phyloP scores from a whole-genome alignment of 768 basidiomycete species.

The Leccinellum luteum region DNA sequence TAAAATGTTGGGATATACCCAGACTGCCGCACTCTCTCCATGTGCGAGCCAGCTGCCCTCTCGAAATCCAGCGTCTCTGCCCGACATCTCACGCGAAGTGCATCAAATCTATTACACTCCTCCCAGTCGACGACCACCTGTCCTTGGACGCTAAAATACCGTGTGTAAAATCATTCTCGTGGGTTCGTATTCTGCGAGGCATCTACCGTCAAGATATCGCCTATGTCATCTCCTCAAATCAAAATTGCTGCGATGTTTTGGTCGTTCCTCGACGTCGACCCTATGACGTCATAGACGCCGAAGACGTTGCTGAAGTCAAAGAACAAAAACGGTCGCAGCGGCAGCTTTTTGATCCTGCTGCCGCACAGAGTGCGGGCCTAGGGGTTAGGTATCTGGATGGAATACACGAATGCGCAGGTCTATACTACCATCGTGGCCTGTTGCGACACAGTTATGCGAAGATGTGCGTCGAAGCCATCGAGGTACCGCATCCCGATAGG shows the following conservation, averaged over 20 bases:
- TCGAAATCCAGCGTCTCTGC: background rate
- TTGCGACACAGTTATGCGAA: background rate
- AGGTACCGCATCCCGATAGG: background rate
- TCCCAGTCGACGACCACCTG: background rate
- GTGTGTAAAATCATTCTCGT: background rate
- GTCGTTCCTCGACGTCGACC: background rate
- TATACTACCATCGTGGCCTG: background rate
- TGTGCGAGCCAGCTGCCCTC: background rate
- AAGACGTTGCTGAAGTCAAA: background rate
- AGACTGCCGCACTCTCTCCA: background rate
- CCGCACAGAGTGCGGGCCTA: background rate
- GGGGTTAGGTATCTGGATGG: background rate
- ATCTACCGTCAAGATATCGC: background rate
- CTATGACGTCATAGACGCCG: background rate
- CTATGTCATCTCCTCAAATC: background rate
- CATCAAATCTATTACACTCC: background rate
- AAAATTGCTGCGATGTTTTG: background rate
- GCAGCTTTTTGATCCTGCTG: background rate
- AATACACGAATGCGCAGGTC: background rate
- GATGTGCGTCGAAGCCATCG: background rate
- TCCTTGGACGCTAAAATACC: background rate
- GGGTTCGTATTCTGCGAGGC: background rate
- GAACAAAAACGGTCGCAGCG: background rate
- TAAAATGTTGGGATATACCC: background rate
- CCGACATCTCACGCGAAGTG: background rate